Base-by-base conservation (phyloP, 257 asterid genomes). In the Scutellaria barbata region DNA sequence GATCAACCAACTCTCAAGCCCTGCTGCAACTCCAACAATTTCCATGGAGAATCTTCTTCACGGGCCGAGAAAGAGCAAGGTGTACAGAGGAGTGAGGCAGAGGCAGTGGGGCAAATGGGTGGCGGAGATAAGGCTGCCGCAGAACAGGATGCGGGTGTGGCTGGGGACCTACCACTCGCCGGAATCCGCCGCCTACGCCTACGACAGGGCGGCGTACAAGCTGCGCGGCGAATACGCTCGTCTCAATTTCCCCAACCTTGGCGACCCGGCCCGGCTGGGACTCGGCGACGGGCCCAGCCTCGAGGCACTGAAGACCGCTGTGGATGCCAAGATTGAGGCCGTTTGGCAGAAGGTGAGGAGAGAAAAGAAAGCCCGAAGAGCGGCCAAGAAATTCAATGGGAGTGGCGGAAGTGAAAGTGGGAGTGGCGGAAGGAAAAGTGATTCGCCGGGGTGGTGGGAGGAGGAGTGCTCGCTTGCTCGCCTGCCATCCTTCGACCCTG, bases 401-500 rank as follows among this genome's bases (percentile, higher is more conserved):
- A n/a, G n/a, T 22, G 33, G 52, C 37, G 45, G 5, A 12, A 17
- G 71, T 16, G 79, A 3, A 1, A 57, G 50, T 8, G 77, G 67
- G 14, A 52, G 64, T 16, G 70, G 30, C n/a, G 77, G 7, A 52
- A 74, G 7, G 48, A 74, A 54, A 43, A 39, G n/a, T n/a, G n/a
- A n/a, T n/a, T n/a, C n/a, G n/a, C n/a, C 7, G 10, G 76, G 67
- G 11, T 73, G 25, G 25, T 22, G 25, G 25, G 25, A 22, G n/a
- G n/a, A n/a, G 33, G 88, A 68, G 17, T 89, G 89, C 47, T 84
- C 87, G 58, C 87, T 89, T 7, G 83, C 87, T 13, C 81, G 87
- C 57, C 59, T 89, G 82, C 92, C 96, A 33, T 92, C 97, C 8
- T 85, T 63, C 76, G 96, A 92, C 57, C 89, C 92, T 0, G 97